A percentile compares a stretch with the other conserved stretches of the same genome.
Evolutionary conservation across 2,329 filamentous ascomycete genomes (phyloP).

Genomic region (Pseudogymnoascus sp.): DNA sequence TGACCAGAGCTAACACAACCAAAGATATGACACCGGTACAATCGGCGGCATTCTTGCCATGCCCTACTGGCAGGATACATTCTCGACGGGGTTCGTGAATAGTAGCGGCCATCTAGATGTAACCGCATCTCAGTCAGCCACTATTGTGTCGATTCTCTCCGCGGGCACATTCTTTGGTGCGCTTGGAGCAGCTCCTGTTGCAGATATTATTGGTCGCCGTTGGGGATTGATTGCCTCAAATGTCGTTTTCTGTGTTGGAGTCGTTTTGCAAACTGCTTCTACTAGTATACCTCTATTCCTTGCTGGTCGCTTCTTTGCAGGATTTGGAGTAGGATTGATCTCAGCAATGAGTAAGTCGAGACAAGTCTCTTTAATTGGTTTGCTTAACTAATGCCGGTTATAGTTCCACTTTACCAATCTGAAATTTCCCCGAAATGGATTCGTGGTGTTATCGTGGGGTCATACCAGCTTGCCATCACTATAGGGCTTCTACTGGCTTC

Average conservation of each 20-base stretch:
- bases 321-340: constrained; percentile 65
- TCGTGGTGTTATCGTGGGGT: constrained; percentile 65
- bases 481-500: constrained; percentile 60
- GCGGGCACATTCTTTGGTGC: constrained; percentile 72
- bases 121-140: constrained; percentile 48
- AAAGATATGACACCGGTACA: constrained; percentile 50
- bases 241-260: constrained; percentile 59
- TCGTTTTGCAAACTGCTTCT: constrained; percentile 59
- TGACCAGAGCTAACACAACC: constrained; percentile 23
- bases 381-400: constrained; percentile 25
- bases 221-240: constrained; percentile 54
- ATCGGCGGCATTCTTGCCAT: constrained; percentile 52
- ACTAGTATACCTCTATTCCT: constrained; percentile 56
- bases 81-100: constrained; percentile 46
- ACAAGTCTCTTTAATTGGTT: neutral
- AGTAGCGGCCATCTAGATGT: constrained; percentile 37
- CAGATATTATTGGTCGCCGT: constrained; percentile 59
- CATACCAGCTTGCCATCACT: constrained; percentile 72
- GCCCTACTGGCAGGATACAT: constrained; percentile 49
- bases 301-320: constrained; percentile 66
- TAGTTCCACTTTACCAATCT: constrained; percentile 71
- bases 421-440: constrained; percentile 82
- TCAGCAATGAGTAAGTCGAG: constrained; percentile 49
- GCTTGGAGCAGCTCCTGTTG: constrained; percentile 52
- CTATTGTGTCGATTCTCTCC: constrained; percentile 67